These are phyloP conservation scores for Carnegiea gigantea DNA, from an alignment of 179 eudicot genomes.

Conservation along the genomic window DNA sequence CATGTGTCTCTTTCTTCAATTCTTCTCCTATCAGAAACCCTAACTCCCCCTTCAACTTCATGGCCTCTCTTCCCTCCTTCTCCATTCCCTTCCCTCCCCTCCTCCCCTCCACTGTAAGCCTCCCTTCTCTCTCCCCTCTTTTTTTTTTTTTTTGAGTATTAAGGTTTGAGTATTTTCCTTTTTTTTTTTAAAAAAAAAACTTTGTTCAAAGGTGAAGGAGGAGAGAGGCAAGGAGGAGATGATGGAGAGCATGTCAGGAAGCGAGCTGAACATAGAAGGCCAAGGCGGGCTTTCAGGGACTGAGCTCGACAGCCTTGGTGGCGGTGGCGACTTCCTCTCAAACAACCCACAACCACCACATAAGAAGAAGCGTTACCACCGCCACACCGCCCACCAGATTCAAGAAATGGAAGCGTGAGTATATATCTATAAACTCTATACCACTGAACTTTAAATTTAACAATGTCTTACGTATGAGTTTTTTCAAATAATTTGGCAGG, in stretches of 20 bases:
- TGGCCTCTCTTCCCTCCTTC: slow-evolving; percentile 52
- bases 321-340: slow-evolving; percentile 29
- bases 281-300: slow-evolving; percentile 59
- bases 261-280: slow-evolving; percentile 75
- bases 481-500: slow-evolving; percentile 29
- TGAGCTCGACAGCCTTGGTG: slow-evolving; percentile 49
- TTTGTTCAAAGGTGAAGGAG: slow-evolving; percentile 46
- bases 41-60: slow-evolving; percentile 64
- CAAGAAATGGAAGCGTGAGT: slow-evolving; percentile 97
- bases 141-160: neutral
- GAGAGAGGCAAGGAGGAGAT: slow-evolving; percentile 78
- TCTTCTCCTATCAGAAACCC: slow-evolving; percentile 64
- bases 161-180: neutral
- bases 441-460: too few species aligned
- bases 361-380: slow-evolving; percentile 89
- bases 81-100: slow-evolving; percentile 63
- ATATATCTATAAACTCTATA: neutral
- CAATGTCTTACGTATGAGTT: too few species aligned
- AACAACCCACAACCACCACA: slow-evolving; percentile 46
- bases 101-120: slow-evolving; percentile 52
- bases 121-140: neutral
- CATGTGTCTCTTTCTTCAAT: neutral
- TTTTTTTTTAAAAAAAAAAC: too few species aligned
- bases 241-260: slow-evolving; percentile 74
- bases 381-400: slow-evolving; percentile 95